Conservation (phyloP, 176 grass and related monocot species). For the Oryza brachyantha region DNA sequence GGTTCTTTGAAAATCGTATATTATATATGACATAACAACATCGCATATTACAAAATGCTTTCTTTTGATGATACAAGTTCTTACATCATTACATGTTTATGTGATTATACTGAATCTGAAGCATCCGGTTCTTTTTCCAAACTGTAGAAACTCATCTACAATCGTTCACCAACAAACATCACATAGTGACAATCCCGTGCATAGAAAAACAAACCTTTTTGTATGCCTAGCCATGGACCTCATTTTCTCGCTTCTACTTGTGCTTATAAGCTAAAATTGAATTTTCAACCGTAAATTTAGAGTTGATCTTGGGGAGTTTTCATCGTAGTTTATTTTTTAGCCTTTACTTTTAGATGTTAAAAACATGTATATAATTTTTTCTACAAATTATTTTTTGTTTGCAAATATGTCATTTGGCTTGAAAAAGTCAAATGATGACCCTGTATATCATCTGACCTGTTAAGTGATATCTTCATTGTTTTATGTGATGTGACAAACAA, state of each 20-base stretch:
- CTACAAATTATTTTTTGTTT: too few species aligned
- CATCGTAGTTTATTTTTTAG: too few species aligned
- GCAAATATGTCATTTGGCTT: too few species aligned
- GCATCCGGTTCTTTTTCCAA: neutral
- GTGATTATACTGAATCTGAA: neutral
- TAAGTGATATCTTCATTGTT: slow-evolving; percentile 11
- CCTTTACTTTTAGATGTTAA: too few species aligned
- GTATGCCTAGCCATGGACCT: neutral
- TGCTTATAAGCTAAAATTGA: too few species aligned
- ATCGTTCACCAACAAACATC: neutral
- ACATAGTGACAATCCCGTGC: neutral
- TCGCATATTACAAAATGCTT: neutral
- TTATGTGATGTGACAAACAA: neutral
- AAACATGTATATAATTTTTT: too few species aligned
- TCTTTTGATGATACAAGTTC: neutral
- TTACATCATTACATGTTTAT: neutral
- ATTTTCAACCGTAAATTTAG: too few species aligned
- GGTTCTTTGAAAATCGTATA: neutral
- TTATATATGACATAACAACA: neutral
- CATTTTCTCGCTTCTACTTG: too few species aligned
- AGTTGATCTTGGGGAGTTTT: too few species aligned
- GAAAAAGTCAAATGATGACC: too few species aligned
- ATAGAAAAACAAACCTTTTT: neutral
- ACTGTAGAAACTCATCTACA: neutral
- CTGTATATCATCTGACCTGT: neutral